Base-by-base conservation (phyloP, 1,284 basidiomycete species). In the Moesziomyces parantarcticus region DNA sequence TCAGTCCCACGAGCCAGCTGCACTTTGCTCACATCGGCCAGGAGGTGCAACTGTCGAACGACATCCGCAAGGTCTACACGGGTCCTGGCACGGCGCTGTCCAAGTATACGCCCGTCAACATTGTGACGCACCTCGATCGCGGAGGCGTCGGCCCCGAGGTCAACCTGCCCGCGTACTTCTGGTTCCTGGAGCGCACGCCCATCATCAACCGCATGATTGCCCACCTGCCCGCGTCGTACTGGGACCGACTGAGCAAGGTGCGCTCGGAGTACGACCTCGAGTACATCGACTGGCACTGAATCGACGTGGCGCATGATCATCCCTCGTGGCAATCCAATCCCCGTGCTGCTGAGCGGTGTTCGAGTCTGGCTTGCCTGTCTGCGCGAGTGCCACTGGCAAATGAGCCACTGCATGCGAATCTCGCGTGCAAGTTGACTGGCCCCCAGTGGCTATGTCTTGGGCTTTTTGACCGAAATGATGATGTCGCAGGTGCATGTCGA, bases 21-120 rank as follows among this genome's bases (percentile, higher is more conserved):
- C 65, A 76, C 58, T 76, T 72, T 58, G 64, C 73, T 3, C 73
- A 76, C 49, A 40, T 76, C 26, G 73, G 73, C 18, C 64, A 72
- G 48, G 69, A 76, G 50, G 42, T 76, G 13, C 67, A 75, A 53
- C 49, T 75, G 14, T 41, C 22, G 46, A 58, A 59, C 47, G 25
- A 69, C 26, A 20, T 56, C 18, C 44, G 41, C 39, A 63, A 55
- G 44, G 62, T 70, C 48, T 64, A 54, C 46, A 60, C 67, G 7
- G 73, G 73, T 22, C 73, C 73, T 0, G 73, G 73, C 29, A 76
- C 73, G 9, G n/a, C 69, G 55, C 55, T 76, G 14, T 61, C 73
- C 4, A 55, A 39, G 6, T 44, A 51, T 21, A 62, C 67, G 20
- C 54, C 55, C 0, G 68, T 72, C 62, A 54, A 56, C 42, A 59